Conservation (phyloP, 257 asterid species). For the Echium plantagineum region DNA sequence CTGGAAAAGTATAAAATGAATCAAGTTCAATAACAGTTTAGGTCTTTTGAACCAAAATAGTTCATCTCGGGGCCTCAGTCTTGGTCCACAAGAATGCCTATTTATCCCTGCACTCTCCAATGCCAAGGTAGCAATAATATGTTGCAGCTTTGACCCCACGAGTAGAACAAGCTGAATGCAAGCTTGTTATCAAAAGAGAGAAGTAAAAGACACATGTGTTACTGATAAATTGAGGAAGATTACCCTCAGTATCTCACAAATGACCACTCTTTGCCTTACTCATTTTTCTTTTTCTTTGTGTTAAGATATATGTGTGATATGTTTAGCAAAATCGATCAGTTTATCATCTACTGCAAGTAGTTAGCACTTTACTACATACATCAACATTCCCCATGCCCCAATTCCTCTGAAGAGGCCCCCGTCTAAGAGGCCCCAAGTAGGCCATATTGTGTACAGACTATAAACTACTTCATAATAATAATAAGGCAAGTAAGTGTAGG, state of each 20-base stretch:
- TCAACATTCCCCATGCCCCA: too few relatives aligned
- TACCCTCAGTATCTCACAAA: not conserved
- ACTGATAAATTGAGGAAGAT: not conserved
- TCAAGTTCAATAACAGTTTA: slow-evolving; percentile 58
- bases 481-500: too few relatives aligned
- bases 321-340: not conserved
- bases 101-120: slow-evolving; percentile 83
- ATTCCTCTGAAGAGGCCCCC: too few relatives aligned
- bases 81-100: slow-evolving; percentile 40
- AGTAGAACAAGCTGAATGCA: slow-evolving; percentile 73
- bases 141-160: slow-evolving; percentile 89
- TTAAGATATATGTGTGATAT: not conserved
- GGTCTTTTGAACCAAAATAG: slow-evolving; percentile 97
- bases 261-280: not conserved
- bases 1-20: slow-evolving; percentile 95
- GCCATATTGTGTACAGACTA: too few relatives aligned
- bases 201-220: not conserved
- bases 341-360: not conserved
- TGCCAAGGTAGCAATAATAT: slow-evolving; percentile 88
- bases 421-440: too few relatives aligned
- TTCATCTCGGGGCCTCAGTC: slow-evolving; percentile 77
- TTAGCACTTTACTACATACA: not conserved
- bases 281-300: not conserved
- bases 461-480: too few relatives aligned
- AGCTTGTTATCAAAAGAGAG: slow-evolving; percentile 6